phyloP scores from a whole-genome alignment of 2,329 filamentous ascomycete species.

The Calonectria pseudoturangicola region DNA sequence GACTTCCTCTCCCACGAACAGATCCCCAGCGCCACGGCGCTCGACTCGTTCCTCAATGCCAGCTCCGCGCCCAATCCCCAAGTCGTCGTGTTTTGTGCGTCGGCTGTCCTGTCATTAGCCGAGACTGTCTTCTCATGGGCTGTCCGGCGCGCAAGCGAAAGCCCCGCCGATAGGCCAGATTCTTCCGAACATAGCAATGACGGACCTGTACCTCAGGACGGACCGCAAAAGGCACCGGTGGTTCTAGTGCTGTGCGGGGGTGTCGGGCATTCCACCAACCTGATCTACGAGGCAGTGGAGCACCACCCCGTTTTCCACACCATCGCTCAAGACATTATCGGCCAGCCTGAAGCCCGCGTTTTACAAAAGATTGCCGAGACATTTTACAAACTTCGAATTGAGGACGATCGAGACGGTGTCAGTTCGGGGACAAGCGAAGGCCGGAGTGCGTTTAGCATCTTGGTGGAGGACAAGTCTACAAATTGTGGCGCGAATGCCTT shows the following conservation, averaged over 20 bases:
- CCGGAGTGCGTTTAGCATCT: conserved; percentile 23
- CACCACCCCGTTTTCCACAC: conserved; percentile 42
- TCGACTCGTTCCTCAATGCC: conserved; percentile 30
- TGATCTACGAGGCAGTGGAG: conserved; percentile 47
- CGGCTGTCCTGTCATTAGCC: conserved; percentile 43
- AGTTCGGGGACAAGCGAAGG: not conserved
- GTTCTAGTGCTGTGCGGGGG: conserved; percentile 47
- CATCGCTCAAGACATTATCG: conserved; percentile 30
- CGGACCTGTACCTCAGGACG: not conserved
- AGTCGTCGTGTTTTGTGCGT: conserved; percentile 47
- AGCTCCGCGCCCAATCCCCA: not conserved
- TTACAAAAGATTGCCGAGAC: conserved; percentile 42
- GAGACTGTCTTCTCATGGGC: conserved; percentile 44
- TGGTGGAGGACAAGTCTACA: conserved; percentile 49
- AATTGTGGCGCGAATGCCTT: conserved; percentile 50
- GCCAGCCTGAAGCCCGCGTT: conserved; percentile 45
- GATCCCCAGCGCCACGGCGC: conserved; percentile 31
- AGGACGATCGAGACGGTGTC: not conserved
- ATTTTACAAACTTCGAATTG: conserved; percentile 40
- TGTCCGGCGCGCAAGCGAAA: not conserved
- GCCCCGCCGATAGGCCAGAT: not conserved
- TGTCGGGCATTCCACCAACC: conserved; percentile 48
- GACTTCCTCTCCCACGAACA: conserved; percentile 46
- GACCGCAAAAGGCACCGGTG: not conserved
- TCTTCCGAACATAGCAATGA: not conserved